Evolutionary conservation across 75 land plant genomes (phyloP).

Genomic region (Sequoia sempervirens): DNA sequence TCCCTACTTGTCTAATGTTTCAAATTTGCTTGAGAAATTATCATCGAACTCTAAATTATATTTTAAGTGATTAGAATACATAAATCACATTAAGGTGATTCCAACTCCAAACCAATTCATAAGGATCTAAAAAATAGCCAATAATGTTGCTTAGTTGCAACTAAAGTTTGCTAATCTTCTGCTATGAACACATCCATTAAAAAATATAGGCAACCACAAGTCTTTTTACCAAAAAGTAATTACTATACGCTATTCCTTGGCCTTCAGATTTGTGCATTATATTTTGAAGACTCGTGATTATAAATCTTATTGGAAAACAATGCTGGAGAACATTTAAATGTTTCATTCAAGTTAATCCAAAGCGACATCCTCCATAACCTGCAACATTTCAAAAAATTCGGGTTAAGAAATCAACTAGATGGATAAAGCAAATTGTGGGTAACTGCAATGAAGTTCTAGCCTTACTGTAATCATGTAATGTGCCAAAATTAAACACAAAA

Average conservation of each 20-base stretch:
- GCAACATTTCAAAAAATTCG: background rate
- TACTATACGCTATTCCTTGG: background rate
- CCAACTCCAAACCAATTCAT: background rate
- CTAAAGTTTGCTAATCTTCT: background rate
- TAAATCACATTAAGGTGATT: constrained; percentile 2
- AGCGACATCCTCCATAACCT: constrained; percentile 5
- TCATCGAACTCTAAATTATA: background rate
- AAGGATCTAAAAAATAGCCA: background rate
- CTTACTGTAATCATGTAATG: background rate
- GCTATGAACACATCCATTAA: background rate
- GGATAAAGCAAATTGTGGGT: background rate
- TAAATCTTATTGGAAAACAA: background rate
- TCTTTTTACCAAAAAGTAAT: background rate
- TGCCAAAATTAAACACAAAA: background rate
- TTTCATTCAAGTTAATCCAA: constrained; percentile 5
- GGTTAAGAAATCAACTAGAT: background rate
- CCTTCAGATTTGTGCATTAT: background rate
- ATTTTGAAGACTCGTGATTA: background rate
- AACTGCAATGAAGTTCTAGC: background rate
- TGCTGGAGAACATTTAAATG: background rate
- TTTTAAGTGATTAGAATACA: background rate
- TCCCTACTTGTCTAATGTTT: background rate
- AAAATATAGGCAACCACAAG: background rate
- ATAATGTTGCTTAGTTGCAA: background rate
- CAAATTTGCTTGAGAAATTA: background rate